Conservation (phyloP, 768 basidiomycete species). For the Xerocomus brunneocitrinus region DNA sequence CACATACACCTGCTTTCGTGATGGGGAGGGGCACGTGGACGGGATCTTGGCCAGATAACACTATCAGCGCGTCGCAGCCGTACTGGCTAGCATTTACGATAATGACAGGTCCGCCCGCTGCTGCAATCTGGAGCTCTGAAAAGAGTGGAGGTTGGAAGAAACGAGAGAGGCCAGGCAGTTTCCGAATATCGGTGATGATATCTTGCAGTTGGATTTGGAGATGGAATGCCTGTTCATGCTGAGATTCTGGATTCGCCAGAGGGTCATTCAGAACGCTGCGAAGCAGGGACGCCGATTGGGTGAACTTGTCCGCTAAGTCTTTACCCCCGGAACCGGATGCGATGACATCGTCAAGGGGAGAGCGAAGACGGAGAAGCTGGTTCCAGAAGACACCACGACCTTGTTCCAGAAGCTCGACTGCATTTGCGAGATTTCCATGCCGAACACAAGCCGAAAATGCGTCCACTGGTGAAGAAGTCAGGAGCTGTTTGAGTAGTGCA, state of each 20-base stretch:
- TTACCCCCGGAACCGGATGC: not conserved
- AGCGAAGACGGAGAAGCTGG: slow-evolving; percentile 12
- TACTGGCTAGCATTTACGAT: slow-evolving; percentile 27
- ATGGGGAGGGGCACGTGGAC: slow-evolving; percentile 1
- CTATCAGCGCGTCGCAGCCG: slow-evolving; percentile 32
- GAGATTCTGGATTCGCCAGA: not conserved
- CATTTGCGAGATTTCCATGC: not conserved
- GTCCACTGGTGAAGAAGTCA: slow-evolving; percentile 4
- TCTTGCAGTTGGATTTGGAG: not conserved
- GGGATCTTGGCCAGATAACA: slow-evolving; percentile 6
- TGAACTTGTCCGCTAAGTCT: not conserved
- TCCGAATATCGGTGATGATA: slow-evolving; percentile 13
- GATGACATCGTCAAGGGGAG: not conserved
- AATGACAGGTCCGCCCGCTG: slow-evolving; percentile 26
- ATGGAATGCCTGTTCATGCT: not conserved
- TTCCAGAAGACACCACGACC: too few relatives aligned
- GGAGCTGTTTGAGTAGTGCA: not conserved
- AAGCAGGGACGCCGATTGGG: slow-evolving; percentile 4
- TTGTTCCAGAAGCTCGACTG: too few relatives aligned
- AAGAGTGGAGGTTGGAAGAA: slow-evolving; percentile 21
- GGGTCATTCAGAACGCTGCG: not conserved
- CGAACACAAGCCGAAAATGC: slow-evolving; percentile 1
- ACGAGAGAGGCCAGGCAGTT: slow-evolving; percentile 16
- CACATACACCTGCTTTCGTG: not conserved
- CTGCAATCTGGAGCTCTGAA: slow-evolving; percentile 10